Evolutionary conservation across 805 yeast species (phyloP).

Genomic region (Candida nonsorbophila): DNA sequence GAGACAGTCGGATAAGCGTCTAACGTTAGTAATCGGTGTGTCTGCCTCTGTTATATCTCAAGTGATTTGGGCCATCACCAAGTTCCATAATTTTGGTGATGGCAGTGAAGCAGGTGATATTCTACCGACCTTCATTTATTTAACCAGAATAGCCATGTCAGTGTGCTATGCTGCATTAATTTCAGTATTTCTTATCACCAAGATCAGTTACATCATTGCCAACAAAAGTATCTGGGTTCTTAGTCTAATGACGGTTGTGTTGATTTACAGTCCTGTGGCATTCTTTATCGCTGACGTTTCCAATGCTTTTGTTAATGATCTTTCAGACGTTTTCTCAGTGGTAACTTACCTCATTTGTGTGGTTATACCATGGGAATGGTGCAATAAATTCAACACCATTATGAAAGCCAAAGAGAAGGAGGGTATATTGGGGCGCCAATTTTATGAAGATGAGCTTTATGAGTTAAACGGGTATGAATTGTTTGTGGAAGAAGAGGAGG

Average conservation of each 20-base stretch:
- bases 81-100: conserved; percentile 34
- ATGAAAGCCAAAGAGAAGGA: conserved; percentile 59
- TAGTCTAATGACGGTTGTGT: conserved; percentile 50
- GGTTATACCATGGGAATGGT: conserved; percentile 83
- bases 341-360: conserved; percentile 68
- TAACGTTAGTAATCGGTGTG: conserved; percentile 56
- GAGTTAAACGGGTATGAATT: conserved; percentile 35
- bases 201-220: conserved; percentile 45
- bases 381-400: conserved; percentile 55
- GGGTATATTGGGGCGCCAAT: conserved; percentile 69
- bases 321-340: conserved; percentile 69
- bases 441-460: conserved; percentile 61
- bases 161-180: conserved; percentile 64
- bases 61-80: conserved; percentile 65
- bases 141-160: conserved; percentile 66
- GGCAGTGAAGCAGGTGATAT: conserved; percentile 48
- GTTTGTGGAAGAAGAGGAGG: conserved; percentile 31
- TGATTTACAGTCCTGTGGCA: conserved; percentile 57
- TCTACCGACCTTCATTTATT: conserved; percentile 68
- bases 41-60: conserved; percentile 50
- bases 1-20: conserved; percentile 62
- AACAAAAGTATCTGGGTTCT: conserved; percentile 47
- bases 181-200: conserved; percentile 48
- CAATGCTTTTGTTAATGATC: conserved; percentile 66
- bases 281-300: conserved; percentile 75